Evolutionary conservation across 768 basidiomycete genomes (phyloP), one percentile per base, ranked within the genome.

Genomic region (Tylopilus sp.): DNA sequence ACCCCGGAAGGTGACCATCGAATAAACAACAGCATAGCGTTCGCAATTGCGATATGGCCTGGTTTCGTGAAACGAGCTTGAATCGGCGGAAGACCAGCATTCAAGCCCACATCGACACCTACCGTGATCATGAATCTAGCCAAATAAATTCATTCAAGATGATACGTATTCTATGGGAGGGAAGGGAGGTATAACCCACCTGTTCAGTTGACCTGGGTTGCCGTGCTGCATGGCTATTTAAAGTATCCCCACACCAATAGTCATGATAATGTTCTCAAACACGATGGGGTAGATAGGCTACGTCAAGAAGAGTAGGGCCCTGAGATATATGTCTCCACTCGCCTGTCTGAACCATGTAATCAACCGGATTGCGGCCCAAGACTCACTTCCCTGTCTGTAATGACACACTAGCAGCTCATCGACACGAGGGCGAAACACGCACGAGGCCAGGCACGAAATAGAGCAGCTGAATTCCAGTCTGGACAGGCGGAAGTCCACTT

Each of bases 371-470:
- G 73, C 55, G 3, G 69, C 26, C 3, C 73, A 38, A 6, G 69
- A 55, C 1, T 79, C 78, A 4, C 31, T 61, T 18, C 78, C 78
- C 74, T 75, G 48, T 40, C 18, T 8, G 39, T 8, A 10, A 21
- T 9, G 12, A 20, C 2, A n/a, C 11, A 25, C 54, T 20, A 53
- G n/a, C 9, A 42, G 28, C 8, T 13, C 36, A 17, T 26, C 18
- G 30, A 17, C 15, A 9, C n/a, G 18, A 25, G 8, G 3, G 18
- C 21, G 5, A 47, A 43, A 38, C 8, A 52, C 73, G 52, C 45
- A 77, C 77, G 57, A 76, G 56, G 38, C 79, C 78, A 11, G 79
- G 79, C 1, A 77, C 69, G 49, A 80, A 78, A 58, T 73, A 79
- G n/a, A 80, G 58, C n/a, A 80, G 53, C 57, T 80, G 78, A 23